Conservation (phyloP, 148 eudicot genomes). For the Persicaria tinctoria region DNA sequence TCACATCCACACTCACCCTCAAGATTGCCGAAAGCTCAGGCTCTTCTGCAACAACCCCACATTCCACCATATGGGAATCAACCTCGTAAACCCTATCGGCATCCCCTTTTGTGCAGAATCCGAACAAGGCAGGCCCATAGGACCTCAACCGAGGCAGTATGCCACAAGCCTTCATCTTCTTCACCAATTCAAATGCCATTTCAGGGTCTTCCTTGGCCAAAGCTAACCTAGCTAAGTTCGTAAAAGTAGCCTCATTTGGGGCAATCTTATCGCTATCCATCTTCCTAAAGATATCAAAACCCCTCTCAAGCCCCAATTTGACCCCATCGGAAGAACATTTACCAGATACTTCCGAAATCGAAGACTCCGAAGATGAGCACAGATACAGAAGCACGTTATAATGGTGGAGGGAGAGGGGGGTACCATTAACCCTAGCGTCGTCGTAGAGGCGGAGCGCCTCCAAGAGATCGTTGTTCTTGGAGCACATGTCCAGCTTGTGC, state of each 20-base stretch:
- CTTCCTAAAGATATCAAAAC: constrained; percentile 66
- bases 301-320: constrained; percentile 42
- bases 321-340: neutral
- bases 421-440: constrained; percentile 34
- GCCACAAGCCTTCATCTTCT: constrained; percentile 52
- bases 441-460: constrained; percentile 59
- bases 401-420: constrained; percentile 33
- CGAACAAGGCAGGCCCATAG: constrained; percentile 79
- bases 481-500: constrained; percentile 53
- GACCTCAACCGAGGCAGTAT: constrained; percentile 66
- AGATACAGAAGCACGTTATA: constrained; percentile 72
- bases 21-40: constrained; percentile 59
- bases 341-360: neutral
- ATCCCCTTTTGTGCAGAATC: constrained; percentile 56
- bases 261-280: constrained; percentile 55
- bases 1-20: constrained; percentile 46
- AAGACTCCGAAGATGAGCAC: constrained; percentile 23
- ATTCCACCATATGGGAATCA: constrained; percentile 63
- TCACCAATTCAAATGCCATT: constrained; percentile 77
- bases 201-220: constrained; percentile 65
- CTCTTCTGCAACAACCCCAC: constrained; percentile 72
- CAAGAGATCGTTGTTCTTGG: constrained; percentile 36
- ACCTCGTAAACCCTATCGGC: constrained; percentile 70
- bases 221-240: constrained; percentile 83
- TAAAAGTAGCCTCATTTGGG: constrained; percentile 89